Base-by-base conservation (phyloP, 2,329 filamentous ascomycete genomes). In the Bimuria novae-zelandiae region DNA sequence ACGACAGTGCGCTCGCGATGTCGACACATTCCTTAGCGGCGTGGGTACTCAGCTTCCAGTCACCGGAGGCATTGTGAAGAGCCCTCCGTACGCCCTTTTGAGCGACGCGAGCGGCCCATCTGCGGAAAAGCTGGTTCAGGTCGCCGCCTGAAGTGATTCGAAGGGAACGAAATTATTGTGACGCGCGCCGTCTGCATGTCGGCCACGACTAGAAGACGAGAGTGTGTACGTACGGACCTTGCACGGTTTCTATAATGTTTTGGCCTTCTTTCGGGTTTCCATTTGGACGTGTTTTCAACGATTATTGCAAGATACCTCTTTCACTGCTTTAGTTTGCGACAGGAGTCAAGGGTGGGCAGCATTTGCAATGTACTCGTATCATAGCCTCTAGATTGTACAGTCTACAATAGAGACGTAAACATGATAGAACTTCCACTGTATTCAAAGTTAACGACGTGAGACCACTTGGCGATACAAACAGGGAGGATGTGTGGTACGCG, bases 61-160 rank as follows among this genome's bases (percentile, higher is more conserved):
- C 50, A 96, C 92, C 29, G 93, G 93, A 71, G 93, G 93, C 73
- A 96, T 97, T 64, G 83, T 96, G 61, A 94, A 93, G 80, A 87
- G 87, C 48, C 86, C 86, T n/a, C 88, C 88, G 4, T 82, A 88
- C 64, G 88, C 91, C 74, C 82, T 89, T 47, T 76, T 90, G 51
- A 54, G 67, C 64, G 77, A 77, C 63, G 62, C 62, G 41, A 70
- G 74, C 45, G 71, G 67, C 12, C 70, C 67, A 14, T 69, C 73
- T 2, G 43, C 32, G 1, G 57, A 63, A 43, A 71, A 77, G 65
- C 64, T 77, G 33, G 72, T 75, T 47, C 67, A 70, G 21, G 72
- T 69, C 27, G 65, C 73, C 6, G 72, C 75, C 33, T 71, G 61
- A 58, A 19, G 48, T 30, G 43, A 23, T 53, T 27, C 25, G 25